These are phyloP conservation scores for Cucurbita moschata DNA, from an alignment of 306 rosid genomes.

Conservation along the genomic window DNA sequence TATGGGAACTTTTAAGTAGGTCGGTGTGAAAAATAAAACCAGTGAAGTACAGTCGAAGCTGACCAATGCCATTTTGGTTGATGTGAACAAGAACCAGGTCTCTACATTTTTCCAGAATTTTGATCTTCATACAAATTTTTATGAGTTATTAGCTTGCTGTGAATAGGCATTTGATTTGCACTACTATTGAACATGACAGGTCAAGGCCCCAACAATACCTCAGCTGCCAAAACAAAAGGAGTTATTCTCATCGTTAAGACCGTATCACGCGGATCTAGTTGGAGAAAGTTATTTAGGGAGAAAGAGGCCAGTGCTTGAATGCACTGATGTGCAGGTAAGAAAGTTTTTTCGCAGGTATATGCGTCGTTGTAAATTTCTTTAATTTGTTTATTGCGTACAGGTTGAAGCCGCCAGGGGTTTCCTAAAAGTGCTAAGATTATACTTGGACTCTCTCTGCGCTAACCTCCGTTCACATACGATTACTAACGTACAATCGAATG, in stretches of 20 bases:
- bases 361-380: background rate
- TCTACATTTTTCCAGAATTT: background rate
- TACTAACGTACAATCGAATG: slow-evolving; percentile 93
- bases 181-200: slow-evolving; percentile 22
- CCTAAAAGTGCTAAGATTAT: slow-evolving; percentile 54
- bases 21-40: slow-evolving; percentile 74
- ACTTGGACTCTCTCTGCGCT: slow-evolving; percentile 82
- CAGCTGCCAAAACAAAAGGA: slow-evolving; percentile 69
- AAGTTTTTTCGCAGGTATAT: background rate
- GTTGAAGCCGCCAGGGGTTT: slow-evolving; percentile 78
- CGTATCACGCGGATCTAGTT: slow-evolving; percentile 73
- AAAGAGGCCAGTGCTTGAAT: slow-evolving; percentile 72
- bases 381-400: slow-evolving; percentile 17
- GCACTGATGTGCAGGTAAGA: slow-evolving; percentile 68
- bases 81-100: slow-evolving; percentile 86
- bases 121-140: slow-evolving; percentile 3
- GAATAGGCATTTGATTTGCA: background rate
- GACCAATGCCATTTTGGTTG: slow-evolving; percentile 53
- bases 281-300: slow-evolving; percentile 93
- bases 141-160: background rate
- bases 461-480: slow-evolving; percentile 92
- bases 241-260: slow-evolving; percentile 53
- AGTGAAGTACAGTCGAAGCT: slow-evolving; percentile 76
- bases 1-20: slow-evolving; percentile 28
- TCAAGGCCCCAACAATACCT: slow-evolving; percentile 70